These are phyloP conservation scores for Fraxinus floribunda DNA, from an alignment of 305 asterid species.

Conservation along the genomic window DNA sequence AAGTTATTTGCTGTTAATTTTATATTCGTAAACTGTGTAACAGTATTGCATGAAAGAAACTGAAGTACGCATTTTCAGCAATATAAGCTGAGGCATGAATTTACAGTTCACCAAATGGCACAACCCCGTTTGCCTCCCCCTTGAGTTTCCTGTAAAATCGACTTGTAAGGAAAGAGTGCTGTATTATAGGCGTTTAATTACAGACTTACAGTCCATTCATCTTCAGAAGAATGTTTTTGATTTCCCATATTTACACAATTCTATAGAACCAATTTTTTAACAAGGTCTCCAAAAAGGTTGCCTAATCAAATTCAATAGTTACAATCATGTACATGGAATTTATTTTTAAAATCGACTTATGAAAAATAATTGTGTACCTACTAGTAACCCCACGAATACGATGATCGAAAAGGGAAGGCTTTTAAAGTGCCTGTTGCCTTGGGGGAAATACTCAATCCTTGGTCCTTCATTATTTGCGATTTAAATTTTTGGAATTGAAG, in stretches of 20 bases:
- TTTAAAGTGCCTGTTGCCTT: neutral
- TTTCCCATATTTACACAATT: neutral
- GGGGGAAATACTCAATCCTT: neutral
- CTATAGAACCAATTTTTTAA: neutral
- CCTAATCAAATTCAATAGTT: neutral
- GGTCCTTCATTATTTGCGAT: no score
- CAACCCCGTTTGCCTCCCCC: neutral
- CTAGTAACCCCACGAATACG: neutral
- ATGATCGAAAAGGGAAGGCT: neutral
- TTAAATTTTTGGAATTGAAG: no score
- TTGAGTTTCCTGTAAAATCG: neutral
- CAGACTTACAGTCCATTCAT: neutral
- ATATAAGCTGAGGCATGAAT: neutral
- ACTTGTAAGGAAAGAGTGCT: neutral
- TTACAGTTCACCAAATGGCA: neutral
- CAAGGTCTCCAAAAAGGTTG: neutral
- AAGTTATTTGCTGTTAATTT: conserved; percentile 2
- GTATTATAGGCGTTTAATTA: neutral
- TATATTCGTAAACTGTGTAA: neutral
- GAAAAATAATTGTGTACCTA: neutral
- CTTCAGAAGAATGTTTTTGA: neutral
- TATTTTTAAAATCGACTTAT: no score
- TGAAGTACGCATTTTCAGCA: neutral
- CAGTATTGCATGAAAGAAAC: neutral
- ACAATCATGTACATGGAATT: neutral